Evolutionary conservation across 108 stramenopile species (phyloP).

Genomic region (Skeletonema costatum): DNA sequence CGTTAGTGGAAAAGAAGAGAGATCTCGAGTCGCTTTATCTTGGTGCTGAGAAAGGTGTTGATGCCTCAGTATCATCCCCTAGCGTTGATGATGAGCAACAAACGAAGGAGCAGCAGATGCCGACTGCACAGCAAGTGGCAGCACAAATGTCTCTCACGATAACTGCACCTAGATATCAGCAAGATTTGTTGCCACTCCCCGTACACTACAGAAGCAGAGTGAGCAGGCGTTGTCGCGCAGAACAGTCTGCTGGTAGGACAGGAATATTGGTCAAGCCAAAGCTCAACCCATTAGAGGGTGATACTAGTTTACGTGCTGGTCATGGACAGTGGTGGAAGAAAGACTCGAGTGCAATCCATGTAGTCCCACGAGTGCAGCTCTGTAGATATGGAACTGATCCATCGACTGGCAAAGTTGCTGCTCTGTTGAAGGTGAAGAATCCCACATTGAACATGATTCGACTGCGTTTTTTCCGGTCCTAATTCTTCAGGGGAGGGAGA

Average conservation of each 20-base stretch:
- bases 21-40: constrained; percentile 8
- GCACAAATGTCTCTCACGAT: constrained; percentile 41
- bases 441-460: constrained; percentile 74
- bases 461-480: constrained; percentile 53
- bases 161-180: constrained; percentile 26
- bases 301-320: constrained; percentile 74
- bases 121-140: constrained; percentile 31
- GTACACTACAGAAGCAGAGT: constrained; percentile 66
- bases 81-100: neutral
- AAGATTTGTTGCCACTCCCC: constrained; percentile 63
- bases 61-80: neutral
- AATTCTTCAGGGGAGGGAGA: neutral
- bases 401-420: constrained; percentile 28
- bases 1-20: constrained; percentile 44
- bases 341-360: constrained; percentile 85
- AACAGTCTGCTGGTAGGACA: constrained; percentile 74
- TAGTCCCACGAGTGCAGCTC: constrained; percentile 64
- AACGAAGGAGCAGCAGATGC: neutral
- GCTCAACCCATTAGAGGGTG: constrained; percentile 90
- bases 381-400: constrained; percentile 33
- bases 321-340: constrained; percentile 83
- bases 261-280: constrained; percentile 90
- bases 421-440: constrained; percentile 74
- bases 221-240: constrained; percentile 74
- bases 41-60: neutral